Base-by-base conservation (phyloP, 345 rosid species). In the Eucalyptus brandiana region DNA sequence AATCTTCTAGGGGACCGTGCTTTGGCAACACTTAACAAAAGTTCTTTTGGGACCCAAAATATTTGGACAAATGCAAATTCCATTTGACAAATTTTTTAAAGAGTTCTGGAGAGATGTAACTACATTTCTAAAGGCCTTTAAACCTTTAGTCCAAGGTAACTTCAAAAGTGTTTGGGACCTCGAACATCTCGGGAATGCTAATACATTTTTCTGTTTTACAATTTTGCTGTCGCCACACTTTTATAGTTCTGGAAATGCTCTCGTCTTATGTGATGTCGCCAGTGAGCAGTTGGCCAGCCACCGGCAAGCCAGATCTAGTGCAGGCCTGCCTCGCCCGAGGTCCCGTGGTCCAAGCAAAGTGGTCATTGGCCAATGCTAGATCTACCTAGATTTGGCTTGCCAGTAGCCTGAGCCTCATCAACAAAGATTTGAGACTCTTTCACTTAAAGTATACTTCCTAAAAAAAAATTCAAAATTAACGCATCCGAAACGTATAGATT, bases 321-420 rank as follows among this genome's bases (percentile, higher is more conserved):
- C 0, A 5, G 7, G 81, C 81, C 8, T 5, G 6, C 4, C 45
- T 72, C 1, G 2, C 81, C 7, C 1, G 4, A 72, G 14, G 45
- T 30, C 40, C 1, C 3, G 0, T 17, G 40, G 9, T 12, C 21
- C 5, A 67, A 16, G 40, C 34, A 0, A n/a, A 5, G 21, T 17
- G 76, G 10, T 69, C 1, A 1, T 5, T 17, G 42, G 24, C 80
- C 2, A 1, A 11, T 0, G 12, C 24, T 9, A 67, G 40, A 69
- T 32, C 24, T 69, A 8, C 23, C 7, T 34, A 69, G 7, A 69
- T 34, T 14, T 62, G 34, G 69, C 69, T 62, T 14, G 7, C 18
- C 1, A 30, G 34, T 1, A 13, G 0, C 18, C 0, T 13, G 34
- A 62, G 32, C 16, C 34, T 2, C 4, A 13, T 62, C 1, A 9